Evolutionary conservation across 2,329 filamentous ascomycete genomes (phyloP).

Genomic region (Monosporascus sp.): DNA sequence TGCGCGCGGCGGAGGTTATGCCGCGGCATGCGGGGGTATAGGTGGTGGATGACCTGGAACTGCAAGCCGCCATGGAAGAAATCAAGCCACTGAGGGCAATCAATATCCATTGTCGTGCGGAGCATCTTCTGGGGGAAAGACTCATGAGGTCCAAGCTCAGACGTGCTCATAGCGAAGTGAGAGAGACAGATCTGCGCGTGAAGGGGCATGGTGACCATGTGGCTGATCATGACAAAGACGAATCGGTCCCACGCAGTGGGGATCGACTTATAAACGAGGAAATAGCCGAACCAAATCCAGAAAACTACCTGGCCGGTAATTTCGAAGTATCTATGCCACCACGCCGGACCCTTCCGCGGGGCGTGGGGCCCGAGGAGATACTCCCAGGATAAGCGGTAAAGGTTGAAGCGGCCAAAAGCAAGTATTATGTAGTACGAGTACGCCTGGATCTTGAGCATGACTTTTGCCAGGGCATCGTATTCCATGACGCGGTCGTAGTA

Average conservation of each 20-base stretch:
- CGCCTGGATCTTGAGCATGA: conserved; percentile 68
- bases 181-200: conserved; percentile 89
- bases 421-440: conserved; percentile 82
- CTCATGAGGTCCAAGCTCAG: conserved; percentile 75
- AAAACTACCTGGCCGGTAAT: conserved; percentile 71
- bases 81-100: conserved; percentile 82
- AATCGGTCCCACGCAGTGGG: conserved; percentile 65
- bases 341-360: conserved; percentile 68
- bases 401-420: conserved; percentile 77
- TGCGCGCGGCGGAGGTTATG: conserved; percentile 77
- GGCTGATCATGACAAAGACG: conserved; percentile 71
- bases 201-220: conserved; percentile 73
- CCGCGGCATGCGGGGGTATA: conserved; percentile 76
- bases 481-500: conserved; percentile 79
- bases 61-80: conserved; percentile 86
- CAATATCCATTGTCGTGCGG: conserved; percentile 89
- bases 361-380: conserved; percentile 67
- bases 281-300: conserved; percentile 83
- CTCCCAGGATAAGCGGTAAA: conserved; percentile 76
- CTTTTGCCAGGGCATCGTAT: conserved; percentile 68
- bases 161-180: conserved; percentile 90
- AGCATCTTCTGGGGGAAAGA: conserved; percentile 89
- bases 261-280: conserved; percentile 67
- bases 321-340: conserved; percentile 82
- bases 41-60: conserved; percentile 83